Evolutionary conservation across 331 rosid genomes (phyloP).

Genomic region (Malus hybrid): DNA sequence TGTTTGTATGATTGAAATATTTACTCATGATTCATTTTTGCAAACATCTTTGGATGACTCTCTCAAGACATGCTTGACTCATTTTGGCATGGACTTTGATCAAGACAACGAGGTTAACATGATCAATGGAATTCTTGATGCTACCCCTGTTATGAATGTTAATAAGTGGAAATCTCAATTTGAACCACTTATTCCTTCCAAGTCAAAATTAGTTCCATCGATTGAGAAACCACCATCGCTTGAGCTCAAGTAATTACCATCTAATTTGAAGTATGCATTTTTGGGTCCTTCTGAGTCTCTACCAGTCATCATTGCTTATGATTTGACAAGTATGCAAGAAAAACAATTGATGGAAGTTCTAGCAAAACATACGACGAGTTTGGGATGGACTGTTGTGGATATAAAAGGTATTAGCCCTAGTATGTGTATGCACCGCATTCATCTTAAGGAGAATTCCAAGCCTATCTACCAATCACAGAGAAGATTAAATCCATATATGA

Average conservation of each 20-base stretch:
- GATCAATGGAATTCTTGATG: not conserved
- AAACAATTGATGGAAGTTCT: not conserved
- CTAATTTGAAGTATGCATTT: not conserved
- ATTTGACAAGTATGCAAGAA: not conserved
- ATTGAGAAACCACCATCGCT: not conserved
- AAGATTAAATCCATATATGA: not conserved
- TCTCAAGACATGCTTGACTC: not conserved
- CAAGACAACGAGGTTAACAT: not conserved
- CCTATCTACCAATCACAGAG: not conserved
- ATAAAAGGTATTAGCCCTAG: not conserved
- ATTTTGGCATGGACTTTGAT: not conserved
- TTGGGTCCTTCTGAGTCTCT: not conserved
- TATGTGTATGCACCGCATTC: not conserved
- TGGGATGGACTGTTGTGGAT: not conserved
- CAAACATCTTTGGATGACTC: not conserved
- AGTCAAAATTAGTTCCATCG: not conserved
- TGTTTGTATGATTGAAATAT: not conserved
- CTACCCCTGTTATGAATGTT: not conserved
- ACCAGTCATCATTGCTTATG: not conserved
- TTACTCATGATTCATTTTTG: not conserved
- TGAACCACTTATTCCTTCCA: not conserved
- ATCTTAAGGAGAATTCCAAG: not conserved
- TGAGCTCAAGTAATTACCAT: not conserved
- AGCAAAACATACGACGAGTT: not conserved
- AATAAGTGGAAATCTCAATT: not conserved